A percentile compares a stretch with the other conserved stretches of the same genome.
Evolutionary conservation across 2,329 filamentous ascomycete species (phyloP).

Genomic region (Colletotrichum sp.): DNA sequence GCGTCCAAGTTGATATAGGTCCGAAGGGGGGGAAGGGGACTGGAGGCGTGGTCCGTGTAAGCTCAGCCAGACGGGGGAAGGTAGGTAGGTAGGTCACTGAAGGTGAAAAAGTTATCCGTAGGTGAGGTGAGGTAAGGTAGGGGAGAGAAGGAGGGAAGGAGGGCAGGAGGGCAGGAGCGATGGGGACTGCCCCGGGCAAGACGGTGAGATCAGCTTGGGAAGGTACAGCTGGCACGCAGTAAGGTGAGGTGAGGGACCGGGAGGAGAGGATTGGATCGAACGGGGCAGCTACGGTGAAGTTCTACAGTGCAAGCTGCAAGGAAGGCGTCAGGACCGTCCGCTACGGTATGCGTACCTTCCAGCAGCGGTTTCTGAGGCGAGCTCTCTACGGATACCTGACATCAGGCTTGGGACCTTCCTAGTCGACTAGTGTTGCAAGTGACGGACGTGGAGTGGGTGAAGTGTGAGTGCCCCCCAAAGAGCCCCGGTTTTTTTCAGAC

Average conservation of each 20-base stretch:
- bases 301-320: background rate
- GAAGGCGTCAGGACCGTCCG: background rate
- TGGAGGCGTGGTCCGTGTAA: constrained; percentile 14
- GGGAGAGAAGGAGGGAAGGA: background rate
- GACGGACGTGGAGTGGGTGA: constrained; percentile 6
- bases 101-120: background rate
- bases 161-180: background rate
- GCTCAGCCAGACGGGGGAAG: background rate
- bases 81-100: background rate
- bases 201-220: background rate
- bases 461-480: background rate
- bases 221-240: background rate
- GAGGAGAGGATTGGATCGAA: background rate
- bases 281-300: background rate
- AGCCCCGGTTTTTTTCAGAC: background rate
- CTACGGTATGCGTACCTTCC: background rate
- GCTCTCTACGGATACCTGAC: background rate
- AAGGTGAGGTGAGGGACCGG: background rate
- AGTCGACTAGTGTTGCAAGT: background rate
- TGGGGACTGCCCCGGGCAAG: background rate
- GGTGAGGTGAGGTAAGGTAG: background rate
- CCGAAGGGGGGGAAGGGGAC: background rate
- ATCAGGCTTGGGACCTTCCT: background rate
- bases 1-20: constrained; percentile 20
- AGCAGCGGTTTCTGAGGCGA: background rate